Percentiles rank a stretch among this genome's conserved stretches.
phyloP scores from a whole-genome alignment of 2,329 filamentous ascomycete genomes.

The Setomelanomma holmii region DNA sequence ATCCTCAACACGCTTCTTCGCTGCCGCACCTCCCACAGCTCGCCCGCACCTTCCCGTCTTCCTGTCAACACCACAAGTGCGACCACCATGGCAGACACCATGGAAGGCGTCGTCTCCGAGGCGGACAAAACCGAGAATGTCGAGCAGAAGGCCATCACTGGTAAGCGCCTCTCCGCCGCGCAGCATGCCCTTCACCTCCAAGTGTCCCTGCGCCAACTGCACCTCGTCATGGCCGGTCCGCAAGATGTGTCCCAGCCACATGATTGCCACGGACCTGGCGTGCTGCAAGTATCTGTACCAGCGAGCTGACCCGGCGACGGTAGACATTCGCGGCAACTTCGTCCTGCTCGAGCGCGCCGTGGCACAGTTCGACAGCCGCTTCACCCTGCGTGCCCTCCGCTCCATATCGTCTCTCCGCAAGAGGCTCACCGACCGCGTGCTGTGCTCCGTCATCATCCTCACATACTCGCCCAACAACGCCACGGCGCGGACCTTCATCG shows the following conservation, averaged over 20 bases:
- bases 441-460: conserved; percentile 80
- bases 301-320: conserved; percentile 38
- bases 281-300: conserved; percentile 37
- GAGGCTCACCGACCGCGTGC: conserved; percentile 80
- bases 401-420: conserved; percentile 97
- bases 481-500: conserved; percentile 73
- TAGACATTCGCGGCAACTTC: conserved; percentile 97
- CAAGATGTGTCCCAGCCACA: conserved; percentile 39
- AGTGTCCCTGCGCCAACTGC: conserved; percentile 32
- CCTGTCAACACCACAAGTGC: conserved; percentile 16
- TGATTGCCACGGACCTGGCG: conserved; percentile 38
- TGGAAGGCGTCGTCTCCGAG: conserved; percentile 56
- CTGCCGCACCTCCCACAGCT: conserved; percentile 8
- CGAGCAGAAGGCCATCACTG: conserved; percentile 49
- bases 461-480: conserved; percentile 75
- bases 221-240: conserved; percentile 22
- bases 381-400: conserved; percentile 89
- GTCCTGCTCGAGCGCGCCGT: conserved; percentile 90
- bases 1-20: conserved; percentile 17
- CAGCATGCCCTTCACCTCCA: conserved; percentile 29
- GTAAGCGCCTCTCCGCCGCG: conserved; percentile 32
- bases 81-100: conserved; percentile 57
- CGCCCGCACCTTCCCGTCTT: conserved; percentile 23
- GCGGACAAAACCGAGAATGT: conserved; percentile 51
- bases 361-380: conserved; percentile 90